Percentiles rank a stretch among this genome's conserved stretches.
These are phyloP conservation scores for Ceratocystis ficicola DNA, from an alignment of 2,329 filamentous ascomycete species.

Conservation along the genomic window DNA sequence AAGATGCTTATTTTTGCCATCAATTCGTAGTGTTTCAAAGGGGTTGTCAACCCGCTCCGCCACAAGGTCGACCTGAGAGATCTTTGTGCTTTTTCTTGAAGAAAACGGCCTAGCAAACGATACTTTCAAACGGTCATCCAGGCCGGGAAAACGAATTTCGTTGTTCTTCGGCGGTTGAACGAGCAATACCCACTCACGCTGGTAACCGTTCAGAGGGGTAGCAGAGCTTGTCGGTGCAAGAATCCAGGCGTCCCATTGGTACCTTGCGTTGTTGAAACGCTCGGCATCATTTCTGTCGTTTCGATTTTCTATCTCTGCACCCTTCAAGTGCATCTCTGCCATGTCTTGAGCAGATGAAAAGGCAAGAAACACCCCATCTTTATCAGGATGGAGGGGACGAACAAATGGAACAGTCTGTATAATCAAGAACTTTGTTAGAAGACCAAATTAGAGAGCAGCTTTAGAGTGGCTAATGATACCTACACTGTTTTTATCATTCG, in stretches of 20 bases:
- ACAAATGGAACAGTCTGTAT: not conserved
- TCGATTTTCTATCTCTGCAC: slow-evolving; percentile 17
- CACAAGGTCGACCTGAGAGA: not conserved
- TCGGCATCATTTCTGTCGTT: slow-evolving; percentile 18
- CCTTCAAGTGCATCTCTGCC: slow-evolving; percentile 14
- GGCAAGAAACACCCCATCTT: slow-evolving; percentile 11
- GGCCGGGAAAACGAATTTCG: slow-evolving; percentile 16
- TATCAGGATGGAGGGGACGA: slow-evolving; percentile 1
- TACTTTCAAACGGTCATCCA: slow-evolving; percentile 15
- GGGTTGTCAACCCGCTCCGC: slow-evolving; percentile 20
- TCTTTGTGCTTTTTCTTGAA: not conserved
- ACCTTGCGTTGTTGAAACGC: slow-evolving; percentile 16
- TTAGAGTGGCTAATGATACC: too few species aligned
- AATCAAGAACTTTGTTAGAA: not conserved
- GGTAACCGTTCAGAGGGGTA: slow-evolving; percentile 8
- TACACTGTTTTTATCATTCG: too few species aligned
- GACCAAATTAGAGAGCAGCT: not conserved
- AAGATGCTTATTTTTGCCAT: not conserved
- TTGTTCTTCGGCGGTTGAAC: slow-evolving; percentile 10
- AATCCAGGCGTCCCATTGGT: slow-evolving; percentile 20
- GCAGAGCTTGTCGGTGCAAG: slow-evolving; percentile 9
- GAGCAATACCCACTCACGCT: slow-evolving; percentile 20
- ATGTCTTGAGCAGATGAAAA: slow-evolving; percentile 18
- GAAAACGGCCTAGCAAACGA: slow-evolving; percentile 2
- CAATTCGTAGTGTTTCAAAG: slow-evolving; percentile 14